These are phyloP conservation scores for Arthrinium phaeospermum DNA, from an alignment of 2,329 filamentous ascomycete species.

Conservation along the genomic window DNA sequence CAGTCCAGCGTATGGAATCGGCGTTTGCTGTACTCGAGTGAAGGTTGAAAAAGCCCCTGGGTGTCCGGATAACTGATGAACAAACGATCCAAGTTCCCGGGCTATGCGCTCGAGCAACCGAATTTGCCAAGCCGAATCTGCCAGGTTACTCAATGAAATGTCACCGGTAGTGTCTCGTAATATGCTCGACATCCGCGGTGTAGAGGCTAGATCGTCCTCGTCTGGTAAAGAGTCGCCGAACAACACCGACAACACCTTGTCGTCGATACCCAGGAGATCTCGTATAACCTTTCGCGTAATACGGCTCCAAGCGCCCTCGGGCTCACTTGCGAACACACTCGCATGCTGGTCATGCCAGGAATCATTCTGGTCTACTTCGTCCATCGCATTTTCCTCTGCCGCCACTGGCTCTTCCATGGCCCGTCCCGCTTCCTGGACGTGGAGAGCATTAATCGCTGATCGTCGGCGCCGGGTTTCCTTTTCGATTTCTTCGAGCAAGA, in stretches of 20 bases:
- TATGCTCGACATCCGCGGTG: slow-evolving; percentile 50
- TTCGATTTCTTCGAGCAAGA: slow-evolving; percentile 87
- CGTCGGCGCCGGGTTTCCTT: slow-evolving; percentile 76
- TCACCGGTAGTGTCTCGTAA: slow-evolving; percentile 34
- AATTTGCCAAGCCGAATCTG: slow-evolving; percentile 70
- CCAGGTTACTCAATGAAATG: slow-evolving; percentile 37
- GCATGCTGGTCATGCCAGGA: slow-evolving; percentile 61
- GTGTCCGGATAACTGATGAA: slow-evolving; percentile 83
- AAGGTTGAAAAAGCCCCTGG: slow-evolving; percentile 91
- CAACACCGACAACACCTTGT: slow-evolving; percentile 81
- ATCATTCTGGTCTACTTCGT: slow-evolving; percentile 43
- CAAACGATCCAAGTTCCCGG: slow-evolving; percentile 81
- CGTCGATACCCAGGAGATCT: slow-evolving; percentile 90
- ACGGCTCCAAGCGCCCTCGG: slow-evolving; percentile 77
- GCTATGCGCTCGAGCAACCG: slow-evolving; percentile 84
- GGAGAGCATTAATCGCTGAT: neutral
- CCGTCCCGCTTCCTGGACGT: neutral
- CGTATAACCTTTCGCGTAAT: slow-evolving; percentile 86
- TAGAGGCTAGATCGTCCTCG: slow-evolving; percentile 53
- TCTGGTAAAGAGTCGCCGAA: slow-evolving; percentile 79
- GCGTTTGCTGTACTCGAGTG: slow-evolving; percentile 64
- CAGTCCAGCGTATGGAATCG: slow-evolving; percentile 80
- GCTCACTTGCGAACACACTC: slow-evolving; percentile 47
- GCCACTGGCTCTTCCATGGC: slow-evolving; percentile 24
- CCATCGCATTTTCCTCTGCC: slow-evolving; percentile 39